Evolutionary conservation across 257 asterid genomes (phyloP), one percentile per base, ranked within the genome.

Genomic region (Cruciata laevipes): DNA sequence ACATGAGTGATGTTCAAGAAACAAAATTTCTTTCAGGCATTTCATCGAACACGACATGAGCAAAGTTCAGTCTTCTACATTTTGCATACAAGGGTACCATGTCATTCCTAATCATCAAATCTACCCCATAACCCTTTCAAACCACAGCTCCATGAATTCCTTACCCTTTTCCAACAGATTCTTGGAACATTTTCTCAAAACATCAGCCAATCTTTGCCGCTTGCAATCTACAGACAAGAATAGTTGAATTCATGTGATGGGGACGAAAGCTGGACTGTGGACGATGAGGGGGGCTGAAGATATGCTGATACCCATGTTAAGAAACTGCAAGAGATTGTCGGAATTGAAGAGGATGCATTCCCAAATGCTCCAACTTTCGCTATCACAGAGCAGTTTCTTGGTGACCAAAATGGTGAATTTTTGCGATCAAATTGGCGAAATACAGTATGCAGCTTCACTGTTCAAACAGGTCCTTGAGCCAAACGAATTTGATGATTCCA

Each of bases 381-480:
- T 86, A 30, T 35, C 82, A 7, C 89, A 82, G 42, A 86, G 95
- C 88, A 91, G 79, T 74, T 83, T 86, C 77, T 77, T 91, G 80
- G 88, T 84, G n/a, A 86, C 95, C 4, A 88, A 75, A 79, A 86
- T 88, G 95, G 53, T 91, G 74, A 87, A 91, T 56, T 77, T 83
- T 49, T 90, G 97, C 69, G 89, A 82, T 69, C 80, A 71, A 77
- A 74, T 16, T 35, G 89, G 88, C 24, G 87, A 81, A 37, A 81
- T 78, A 25, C 73, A 79, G 25, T 84, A 86, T 64, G 95, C 95
- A 63, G 68, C 70, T 47, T 72, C 70, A 79, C 76, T n/a, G n/a
- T n/a, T n/a, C n/a, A n/a, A n/a, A n/a, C n/a, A n/a, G n/a, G n/a
- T n/a, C n/a, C n/a, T n/a, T n/a, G n/a, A n/a, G n/a, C n/a, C n/a